Conservation (phyloP, 495 filamentous ascomycete species). For the Aspergillus ellipticus region DNA sequence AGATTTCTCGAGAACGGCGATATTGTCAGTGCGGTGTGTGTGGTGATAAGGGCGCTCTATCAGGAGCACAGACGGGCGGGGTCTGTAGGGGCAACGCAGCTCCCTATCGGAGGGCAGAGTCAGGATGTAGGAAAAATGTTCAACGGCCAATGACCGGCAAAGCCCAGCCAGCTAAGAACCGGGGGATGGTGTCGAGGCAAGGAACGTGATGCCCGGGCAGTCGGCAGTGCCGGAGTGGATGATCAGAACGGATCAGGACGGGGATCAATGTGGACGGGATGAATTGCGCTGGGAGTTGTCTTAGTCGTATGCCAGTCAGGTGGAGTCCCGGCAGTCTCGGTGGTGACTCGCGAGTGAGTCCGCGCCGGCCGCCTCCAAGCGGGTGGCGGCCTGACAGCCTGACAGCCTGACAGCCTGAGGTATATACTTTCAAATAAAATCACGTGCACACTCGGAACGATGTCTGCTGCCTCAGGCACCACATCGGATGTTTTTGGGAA, state of each 20-base stretch:
- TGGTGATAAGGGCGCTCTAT: slow-evolving; percentile 30
- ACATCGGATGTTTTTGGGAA: slow-evolving; percentile 32
- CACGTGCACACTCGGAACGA: slow-evolving; percentile 11
- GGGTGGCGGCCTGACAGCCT: slow-evolving; percentile 26
- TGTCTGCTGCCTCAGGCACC: slow-evolving; percentile 18
- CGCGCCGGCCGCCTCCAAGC: slow-evolving; percentile 9
- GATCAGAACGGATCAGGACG: slow-evolving; percentile 2
- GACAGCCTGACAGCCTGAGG: too few species aligned
- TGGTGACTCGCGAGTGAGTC: neutral
- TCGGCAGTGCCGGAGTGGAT: neutral
- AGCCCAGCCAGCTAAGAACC: neutral
- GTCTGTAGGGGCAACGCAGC: slow-evolving; percentile 22
- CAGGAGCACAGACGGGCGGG: slow-evolving; percentile 36
- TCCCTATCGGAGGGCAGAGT: slow-evolving; percentile 12
- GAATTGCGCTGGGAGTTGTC: slow-evolving; percentile 9
- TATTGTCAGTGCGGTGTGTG: slow-evolving; percentile 27
- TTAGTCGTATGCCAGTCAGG: slow-evolving; percentile 19
- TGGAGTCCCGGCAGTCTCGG: too few species aligned
- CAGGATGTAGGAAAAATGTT: slow-evolving; percentile 1
- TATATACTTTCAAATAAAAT: too few species aligned
- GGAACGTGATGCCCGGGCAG: neutral
- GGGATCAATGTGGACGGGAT: slow-evolving; percentile 6
- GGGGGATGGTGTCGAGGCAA: neutral
- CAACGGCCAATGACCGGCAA: slow-evolving; percentile 2
- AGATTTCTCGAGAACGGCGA: slow-evolving; percentile 24